Conservation (phyloP, 2,329 filamentous ascomycete genomes). For the Paraphaeosphaeria sporulosa region DNA sequence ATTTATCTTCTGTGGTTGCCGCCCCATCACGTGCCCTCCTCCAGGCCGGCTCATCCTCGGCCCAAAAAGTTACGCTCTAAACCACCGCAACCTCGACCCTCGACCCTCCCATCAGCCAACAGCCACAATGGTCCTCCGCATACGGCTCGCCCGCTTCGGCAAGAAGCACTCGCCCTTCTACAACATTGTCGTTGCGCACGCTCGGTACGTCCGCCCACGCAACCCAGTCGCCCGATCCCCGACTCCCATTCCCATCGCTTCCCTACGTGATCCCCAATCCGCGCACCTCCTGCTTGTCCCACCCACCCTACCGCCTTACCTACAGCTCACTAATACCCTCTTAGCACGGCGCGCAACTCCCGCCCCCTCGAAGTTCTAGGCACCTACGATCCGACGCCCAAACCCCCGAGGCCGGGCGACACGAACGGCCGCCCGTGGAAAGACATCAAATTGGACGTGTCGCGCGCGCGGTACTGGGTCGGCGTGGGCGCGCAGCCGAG, state of each 20-base stretch:
- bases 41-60: conserved; percentile 22
- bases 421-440: conserved; percentile 75
- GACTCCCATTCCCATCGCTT: not conserved
- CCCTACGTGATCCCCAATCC: not conserved
- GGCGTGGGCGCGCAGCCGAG: conserved; percentile 96
- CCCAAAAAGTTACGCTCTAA: conserved; percentile 18
- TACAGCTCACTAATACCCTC: not conserved
- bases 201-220: conserved; percentile 73
- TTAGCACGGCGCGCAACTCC: conserved; percentile 76
- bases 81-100: conserved; percentile 2
- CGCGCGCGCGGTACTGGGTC: conserved; percentile 91
- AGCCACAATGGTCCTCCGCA: conserved; percentile 83
- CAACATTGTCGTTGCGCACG: conserved; percentile 96
- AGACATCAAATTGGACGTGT: conserved; percentile 85
- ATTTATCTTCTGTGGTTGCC: too few relatives aligned
- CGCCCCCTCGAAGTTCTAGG: conserved; percentile 90
- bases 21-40: conserved; percentile 23
- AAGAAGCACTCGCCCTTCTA: conserved; percentile 89
- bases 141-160: conserved; percentile 93
- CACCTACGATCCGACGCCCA: conserved; percentile 69
- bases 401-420: conserved; percentile 58
- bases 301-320: not conserved
- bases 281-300: not conserved
- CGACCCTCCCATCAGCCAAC: not conserved
- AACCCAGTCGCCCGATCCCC: not conserved